Conservation (phyloP, 257 asterid species). For the Salvia hispanica region DNA sequence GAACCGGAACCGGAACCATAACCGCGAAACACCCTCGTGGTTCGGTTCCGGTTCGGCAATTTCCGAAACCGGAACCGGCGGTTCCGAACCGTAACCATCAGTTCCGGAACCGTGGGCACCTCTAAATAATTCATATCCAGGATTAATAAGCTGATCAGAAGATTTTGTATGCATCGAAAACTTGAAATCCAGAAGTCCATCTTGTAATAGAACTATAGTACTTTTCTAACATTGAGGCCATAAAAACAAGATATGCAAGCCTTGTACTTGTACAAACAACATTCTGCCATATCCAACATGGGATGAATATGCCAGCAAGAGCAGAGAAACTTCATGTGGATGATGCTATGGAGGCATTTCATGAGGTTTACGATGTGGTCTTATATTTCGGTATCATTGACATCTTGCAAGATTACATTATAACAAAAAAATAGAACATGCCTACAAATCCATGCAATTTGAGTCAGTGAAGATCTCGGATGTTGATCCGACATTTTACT, state of each 20-base stretch:
- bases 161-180: too few relatives aligned
- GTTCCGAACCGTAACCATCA: too few relatives aligned
- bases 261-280: background rate
- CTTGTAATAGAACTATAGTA: background rate
- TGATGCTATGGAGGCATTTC: slow-evolving; percentile 51
- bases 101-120: too few relatives aligned
- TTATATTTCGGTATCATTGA: slow-evolving; percentile 86
- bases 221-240: background rate
- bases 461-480: slow-evolving; percentile 86
- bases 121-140: too few relatives aligned
- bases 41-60: too few relatives aligned
- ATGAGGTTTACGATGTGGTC: slow-evolving; percentile 86
- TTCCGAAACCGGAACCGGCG: too few relatives aligned
- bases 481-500: slow-evolving; percentile 89
- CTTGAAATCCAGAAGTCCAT: too few relatives aligned
- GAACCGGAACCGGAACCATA: too few relatives aligned
- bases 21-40: too few relatives aligned
- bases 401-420: slow-evolving; percentile 92
- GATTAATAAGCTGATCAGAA: background rate
- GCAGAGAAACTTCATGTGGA: slow-evolving; percentile 67
- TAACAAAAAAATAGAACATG: slow-evolving; percentile 80
- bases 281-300: slow-evolving; percentile 60
- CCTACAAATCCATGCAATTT: slow-evolving; percentile 80
- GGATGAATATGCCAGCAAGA: slow-evolving; percentile 98
- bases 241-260: background rate